These are phyloP conservation scores for Kazachstania kunashirensis DNA, from an alignment of 805 yeast species.

Conservation along the genomic window DNA sequence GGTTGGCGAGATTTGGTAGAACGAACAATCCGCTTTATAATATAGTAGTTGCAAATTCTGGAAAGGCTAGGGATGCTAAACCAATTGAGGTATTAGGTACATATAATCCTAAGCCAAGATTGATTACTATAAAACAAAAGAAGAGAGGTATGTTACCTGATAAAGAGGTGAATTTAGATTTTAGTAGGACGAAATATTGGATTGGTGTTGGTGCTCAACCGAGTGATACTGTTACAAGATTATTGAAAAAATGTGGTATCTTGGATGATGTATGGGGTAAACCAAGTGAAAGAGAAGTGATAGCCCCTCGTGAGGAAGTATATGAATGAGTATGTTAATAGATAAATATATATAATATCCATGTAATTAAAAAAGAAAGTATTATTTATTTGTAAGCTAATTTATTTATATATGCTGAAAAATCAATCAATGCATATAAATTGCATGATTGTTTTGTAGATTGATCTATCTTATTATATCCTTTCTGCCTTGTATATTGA, in stretches of 20 bases:
- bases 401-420: no score
- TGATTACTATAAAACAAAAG: slow-evolving; percentile 47
- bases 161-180: slow-evolving; percentile 77
- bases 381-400: no score
- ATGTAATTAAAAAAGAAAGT: no score
- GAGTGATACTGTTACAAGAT: slow-evolving; percentile 63
- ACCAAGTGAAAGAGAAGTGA: slow-evolving; percentile 12
- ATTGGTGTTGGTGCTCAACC: slow-evolving; percentile 96
- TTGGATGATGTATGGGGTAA: slow-evolving; percentile 24
- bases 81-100: slow-evolving; percentile 96
- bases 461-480: no score
- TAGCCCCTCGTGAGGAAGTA: slow-evolving; percentile 19
- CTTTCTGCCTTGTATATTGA: no score
- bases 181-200: slow-evolving; percentile 90
- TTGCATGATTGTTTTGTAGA: no score
- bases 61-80: slow-evolving; percentile 70
- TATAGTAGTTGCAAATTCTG: slow-evolving; percentile 74
- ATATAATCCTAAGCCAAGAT: slow-evolving; percentile 73
- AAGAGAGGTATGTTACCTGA: slow-evolving; percentile 48
- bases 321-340: slow-evolving; percentile 14
- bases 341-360: no score
- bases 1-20: slow-evolving; percentile 90
- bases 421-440: no score
- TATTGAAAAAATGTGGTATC: slow-evolving; percentile 72
- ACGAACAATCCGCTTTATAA: slow-evolving; percentile 80